Percentiles rank a stretch among this genome's conserved stretches.
Conservation (phyloP, 2,329 filamentous ascomycete species). For the Trichothecium sympodiale region DNA sequence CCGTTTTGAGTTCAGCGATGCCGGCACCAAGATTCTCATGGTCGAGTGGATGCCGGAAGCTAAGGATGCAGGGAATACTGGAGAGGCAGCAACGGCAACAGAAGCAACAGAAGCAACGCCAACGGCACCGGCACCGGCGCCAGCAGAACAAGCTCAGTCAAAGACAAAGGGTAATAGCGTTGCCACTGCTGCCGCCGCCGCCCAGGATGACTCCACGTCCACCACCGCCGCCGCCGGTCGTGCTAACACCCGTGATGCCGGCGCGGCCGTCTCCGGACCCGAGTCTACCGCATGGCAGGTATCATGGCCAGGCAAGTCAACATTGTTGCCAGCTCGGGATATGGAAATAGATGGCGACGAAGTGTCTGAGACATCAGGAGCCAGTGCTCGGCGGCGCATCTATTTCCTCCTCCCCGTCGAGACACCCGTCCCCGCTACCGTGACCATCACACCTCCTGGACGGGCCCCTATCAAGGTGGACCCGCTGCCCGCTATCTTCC, state of each 20-base stretch:
- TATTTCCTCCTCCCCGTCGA: slow-evolving; percentile 75
- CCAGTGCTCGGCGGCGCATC: slow-evolving; percentile 46
- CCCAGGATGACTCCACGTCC: not conserved
- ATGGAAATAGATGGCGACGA: slow-evolving; percentile 16
- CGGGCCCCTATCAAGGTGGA: slow-evolving; percentile 47
- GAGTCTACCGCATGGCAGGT: slow-evolving; percentile 51
- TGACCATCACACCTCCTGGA: slow-evolving; percentile 47
- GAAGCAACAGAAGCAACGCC: not conserved
- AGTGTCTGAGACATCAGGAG: not conserved
- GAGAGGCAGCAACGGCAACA: slow-evolving; percentile 7
- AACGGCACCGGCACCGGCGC: too few species aligned
- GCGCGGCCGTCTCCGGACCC: slow-evolving; percentile 2
- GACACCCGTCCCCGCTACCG: slow-evolving; percentile 57
- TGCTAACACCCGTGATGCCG: not conserved
- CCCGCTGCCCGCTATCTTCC: slow-evolving; percentile 78
- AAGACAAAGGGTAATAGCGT: not conserved
- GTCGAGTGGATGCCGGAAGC: slow-evolving; percentile 64
- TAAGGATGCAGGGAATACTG: slow-evolving; percentile 2
- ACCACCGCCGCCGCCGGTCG: not conserved
- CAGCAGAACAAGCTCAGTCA: not conserved
- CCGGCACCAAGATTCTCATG: slow-evolving; percentile 87
- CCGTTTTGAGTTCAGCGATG: slow-evolving; percentile 79
- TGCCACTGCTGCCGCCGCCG: not conserved
- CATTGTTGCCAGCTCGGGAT: slow-evolving; percentile 52
- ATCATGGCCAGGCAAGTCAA: slow-evolving; percentile 72